phyloP scores from a whole-genome alignment of 306 rosid species.

The Quercus robur region DNA sequence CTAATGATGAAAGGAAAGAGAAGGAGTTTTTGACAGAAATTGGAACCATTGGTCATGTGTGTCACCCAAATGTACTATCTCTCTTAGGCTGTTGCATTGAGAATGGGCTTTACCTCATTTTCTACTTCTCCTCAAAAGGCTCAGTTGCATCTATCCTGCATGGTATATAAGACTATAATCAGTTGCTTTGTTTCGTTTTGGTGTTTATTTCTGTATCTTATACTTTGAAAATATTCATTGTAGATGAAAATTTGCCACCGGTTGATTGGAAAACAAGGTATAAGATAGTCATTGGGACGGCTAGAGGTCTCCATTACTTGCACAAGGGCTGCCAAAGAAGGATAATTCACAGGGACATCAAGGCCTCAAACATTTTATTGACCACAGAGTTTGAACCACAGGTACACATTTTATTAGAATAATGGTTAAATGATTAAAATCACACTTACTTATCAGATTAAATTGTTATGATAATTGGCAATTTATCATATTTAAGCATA shows the following conservation, averaged over 20 bases:
- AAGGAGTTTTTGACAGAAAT: conserved; percentile 89
- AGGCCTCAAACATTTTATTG: conserved; percentile 72
- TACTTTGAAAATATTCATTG: background rate
- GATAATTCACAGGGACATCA: conserved; percentile 85
- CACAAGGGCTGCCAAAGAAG: conserved; percentile 93
- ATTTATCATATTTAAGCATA: background rate
- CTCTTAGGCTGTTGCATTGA: conserved; percentile 87
- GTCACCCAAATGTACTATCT: conserved; percentile 67
- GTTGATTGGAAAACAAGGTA: conserved; percentile 88
- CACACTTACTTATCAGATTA: too few species aligned
- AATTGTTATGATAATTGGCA: too few species aligned
- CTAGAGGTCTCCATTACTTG: conserved; percentile 80
- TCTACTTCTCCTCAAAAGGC: conserved; percentile 73
- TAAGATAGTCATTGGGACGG: conserved; percentile 76
- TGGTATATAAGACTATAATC: conserved; percentile 43
- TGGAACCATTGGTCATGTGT: conserved; percentile 89
- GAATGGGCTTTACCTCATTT: conserved; percentile 80
- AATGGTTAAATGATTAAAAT: too few species aligned
- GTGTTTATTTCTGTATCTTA: background rate
- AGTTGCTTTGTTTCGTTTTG: background rate
- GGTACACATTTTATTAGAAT: conserved; percentile 23
- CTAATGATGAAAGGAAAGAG: conserved; percentile 79
- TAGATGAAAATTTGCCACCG: conserved; percentile 62
- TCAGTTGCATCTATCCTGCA: conserved; percentile 83
- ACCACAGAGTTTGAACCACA: conserved; percentile 76